Percentiles rank a stretch among this genome's conserved stretches.
These are phyloP conservation scores for Stephania japonica DNA, from an alignment of 164 flowering plant genomes.

Conservation along the genomic window DNA sequence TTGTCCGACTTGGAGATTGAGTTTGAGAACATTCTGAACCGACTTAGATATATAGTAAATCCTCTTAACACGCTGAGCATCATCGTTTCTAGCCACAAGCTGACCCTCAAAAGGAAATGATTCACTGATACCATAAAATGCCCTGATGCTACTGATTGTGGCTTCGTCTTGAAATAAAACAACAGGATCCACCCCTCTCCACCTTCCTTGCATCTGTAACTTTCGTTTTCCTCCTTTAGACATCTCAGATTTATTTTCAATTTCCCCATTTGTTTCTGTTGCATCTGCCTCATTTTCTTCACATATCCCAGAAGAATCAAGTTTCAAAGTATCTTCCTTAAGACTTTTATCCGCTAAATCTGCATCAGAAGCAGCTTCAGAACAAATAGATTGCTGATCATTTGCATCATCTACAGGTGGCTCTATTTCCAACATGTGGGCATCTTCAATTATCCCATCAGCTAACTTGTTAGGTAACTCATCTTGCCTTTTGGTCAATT, in stretches of 20 bases:
- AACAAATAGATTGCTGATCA: conserved; percentile 7
- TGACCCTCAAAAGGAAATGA: conserved; percentile 70
- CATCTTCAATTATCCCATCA: conserved; percentile 16
- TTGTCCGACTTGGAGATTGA: conserved; percentile 72
- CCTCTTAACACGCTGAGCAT: conserved; percentile 68
- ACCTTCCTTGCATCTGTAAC: conserved; percentile 74
- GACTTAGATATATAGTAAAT: conserved; percentile 82
- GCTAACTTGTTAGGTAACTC: conserved; percentile 10
- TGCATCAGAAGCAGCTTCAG: conserved; percentile 29
- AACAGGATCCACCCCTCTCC: conserved; percentile 97
- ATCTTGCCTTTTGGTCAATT: conserved; percentile 2
- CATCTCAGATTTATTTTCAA: conserved; percentile 24
- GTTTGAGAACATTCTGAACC: conserved; percentile 64
- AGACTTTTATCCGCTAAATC: conserved; percentile 26
- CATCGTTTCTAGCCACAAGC: conserved; percentile 74
- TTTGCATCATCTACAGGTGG: conserved; percentile 7
- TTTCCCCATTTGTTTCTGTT: conserved; percentile 20
- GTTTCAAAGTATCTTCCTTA: conserved; percentile 26
- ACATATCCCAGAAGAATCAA: conserved; percentile 15
- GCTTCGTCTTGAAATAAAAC: conserved; percentile 65
- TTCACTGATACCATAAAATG: conserved; percentile 78
- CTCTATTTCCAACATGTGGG: conserved; percentile 10
- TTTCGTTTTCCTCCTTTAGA: conserved; percentile 44
- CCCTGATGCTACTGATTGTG: conserved; percentile 47
- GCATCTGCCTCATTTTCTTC: conserved; percentile 30